Evolutionary conservation across 306 rosid genomes (phyloP).

Genomic region (Medicago truncatula): DNA sequence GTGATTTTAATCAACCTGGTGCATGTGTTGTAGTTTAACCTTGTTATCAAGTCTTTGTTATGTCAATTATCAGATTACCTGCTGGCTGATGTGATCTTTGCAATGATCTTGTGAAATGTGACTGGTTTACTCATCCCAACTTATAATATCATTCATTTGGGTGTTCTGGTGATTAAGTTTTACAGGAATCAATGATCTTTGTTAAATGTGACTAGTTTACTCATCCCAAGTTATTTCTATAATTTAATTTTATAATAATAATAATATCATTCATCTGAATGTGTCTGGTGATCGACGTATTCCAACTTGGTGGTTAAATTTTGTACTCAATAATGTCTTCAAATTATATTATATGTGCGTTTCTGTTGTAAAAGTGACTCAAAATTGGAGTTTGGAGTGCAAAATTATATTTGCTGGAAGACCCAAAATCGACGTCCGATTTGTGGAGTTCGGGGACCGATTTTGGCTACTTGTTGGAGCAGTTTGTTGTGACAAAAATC

Average conservation of each 20-base stretch:
- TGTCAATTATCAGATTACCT: not conserved
- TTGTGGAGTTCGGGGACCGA: too few relatives aligned
- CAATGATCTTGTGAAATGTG: not conserved
- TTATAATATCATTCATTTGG: slow-evolving; percentile 26
- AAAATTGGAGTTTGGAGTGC: too few relatives aligned
- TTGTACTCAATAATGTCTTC: slow-evolving; percentile 9
- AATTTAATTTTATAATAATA: not conserved
- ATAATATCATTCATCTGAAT: slow-evolving; percentile 20
- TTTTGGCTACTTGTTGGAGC: too few relatives aligned
- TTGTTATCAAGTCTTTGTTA: not conserved
- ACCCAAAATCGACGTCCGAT: too few relatives aligned
- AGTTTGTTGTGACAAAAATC: too few relatives aligned
- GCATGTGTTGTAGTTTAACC: not conserved
- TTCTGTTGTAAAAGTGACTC: too few relatives aligned
- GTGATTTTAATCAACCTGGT: not conserved
- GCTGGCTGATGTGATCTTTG: not conserved
- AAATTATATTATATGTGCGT: not conserved
- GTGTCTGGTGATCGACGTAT: slow-evolving; percentile 19
- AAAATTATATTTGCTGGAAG: too few relatives aligned
- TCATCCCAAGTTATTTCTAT: slow-evolving; percentile 10
- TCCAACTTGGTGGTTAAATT: not conserved
- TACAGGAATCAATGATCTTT: not conserved
- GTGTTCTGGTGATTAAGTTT: not conserved
- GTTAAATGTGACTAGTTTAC: slow-evolving; percentile 7
- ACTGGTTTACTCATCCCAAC: too few relatives aligned